These are phyloP conservation scores for Nannochloropsis granulata DNA, from an alignment of 108 stramenopile species.

Conservation along the genomic window DNA sequence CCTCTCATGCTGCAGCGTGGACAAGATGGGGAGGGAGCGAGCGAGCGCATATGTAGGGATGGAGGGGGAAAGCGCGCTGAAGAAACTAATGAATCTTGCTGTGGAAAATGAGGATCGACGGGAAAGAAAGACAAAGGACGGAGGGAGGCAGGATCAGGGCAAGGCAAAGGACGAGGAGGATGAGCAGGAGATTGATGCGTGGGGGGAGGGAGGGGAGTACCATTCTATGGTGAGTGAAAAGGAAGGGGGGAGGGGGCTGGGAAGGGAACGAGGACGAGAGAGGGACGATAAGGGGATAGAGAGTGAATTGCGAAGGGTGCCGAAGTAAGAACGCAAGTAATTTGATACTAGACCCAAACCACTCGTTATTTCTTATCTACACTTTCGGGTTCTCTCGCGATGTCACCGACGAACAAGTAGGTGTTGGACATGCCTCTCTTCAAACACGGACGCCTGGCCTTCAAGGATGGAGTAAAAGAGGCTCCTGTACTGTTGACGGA, in stretches of 20 bases:
- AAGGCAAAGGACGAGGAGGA: background rate
- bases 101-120: background rate
- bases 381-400: too few species aligned
- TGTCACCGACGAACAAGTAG: too few species aligned
- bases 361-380: too few species aligned
- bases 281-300: too few species aligned
- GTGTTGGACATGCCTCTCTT: background rate
- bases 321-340: too few species aligned
- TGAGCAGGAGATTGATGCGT: background rate
- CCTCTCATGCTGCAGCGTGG: background rate
- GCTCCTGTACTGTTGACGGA: background rate
- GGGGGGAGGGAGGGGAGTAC: background rate
- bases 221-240: background rate
- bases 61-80: background rate
- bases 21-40: background rate
- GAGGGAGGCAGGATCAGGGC: background rate
- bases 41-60: background rate
- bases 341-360: too few species aligned
- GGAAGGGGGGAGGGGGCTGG: too few species aligned
- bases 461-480: background rate
- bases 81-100: background rate
- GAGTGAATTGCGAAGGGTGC: too few species aligned
- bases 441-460: background rate
- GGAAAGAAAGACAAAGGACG: background rate
- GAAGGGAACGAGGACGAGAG: too few species aligned